phyloP scores from a whole-genome alignment of 2,329 filamentous ascomycete species.

The Seiridium cupressi region DNA sequence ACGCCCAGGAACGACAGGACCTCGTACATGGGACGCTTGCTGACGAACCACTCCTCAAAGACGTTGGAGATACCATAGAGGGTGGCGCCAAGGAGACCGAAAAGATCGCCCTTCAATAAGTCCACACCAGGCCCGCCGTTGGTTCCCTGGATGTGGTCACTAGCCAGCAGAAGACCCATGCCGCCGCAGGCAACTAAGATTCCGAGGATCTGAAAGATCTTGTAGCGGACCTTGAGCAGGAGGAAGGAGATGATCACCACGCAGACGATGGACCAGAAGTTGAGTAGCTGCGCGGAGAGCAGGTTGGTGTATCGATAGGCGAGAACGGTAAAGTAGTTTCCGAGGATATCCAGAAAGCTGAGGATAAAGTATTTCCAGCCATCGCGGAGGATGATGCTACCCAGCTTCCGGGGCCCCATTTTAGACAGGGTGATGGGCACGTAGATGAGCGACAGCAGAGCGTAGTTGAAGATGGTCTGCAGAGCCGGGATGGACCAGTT shows the following conservation, averaged over 20 bases:
- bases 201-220: slow-evolving; percentile 77
- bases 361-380: slow-evolving; percentile 95
- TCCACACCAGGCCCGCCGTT: slow-evolving; percentile 69
- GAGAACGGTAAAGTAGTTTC: slow-evolving; percentile 96
- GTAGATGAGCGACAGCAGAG: slow-evolving; percentile 79
- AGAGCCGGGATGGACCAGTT: slow-evolving; percentile 88
- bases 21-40: slow-evolving; percentile 83
- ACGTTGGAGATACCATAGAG: slow-evolving; percentile 91
- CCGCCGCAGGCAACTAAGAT: slow-evolving; percentile 91
- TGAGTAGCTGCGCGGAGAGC: slow-evolving; percentile 89
- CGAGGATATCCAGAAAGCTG: slow-evolving; percentile 89
- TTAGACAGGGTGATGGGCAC: slow-evolving; percentile 74
- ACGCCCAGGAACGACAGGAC: slow-evolving; percentile 88
- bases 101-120: slow-evolving; percentile 87
- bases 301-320: slow-evolving; percentile 93
- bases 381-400: slow-evolving; percentile 60
- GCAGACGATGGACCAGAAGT: slow-evolving; percentile 97
- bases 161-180: slow-evolving; percentile 81
- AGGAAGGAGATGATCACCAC: slow-evolving; percentile 83
- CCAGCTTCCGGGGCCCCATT: slow-evolving; percentile 74
- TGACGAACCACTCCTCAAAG: slow-evolving; percentile 92
- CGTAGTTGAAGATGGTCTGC: slow-evolving; percentile 94
- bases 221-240: slow-evolving; percentile 86
- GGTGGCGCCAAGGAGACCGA: slow-evolving; percentile 83
- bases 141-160: slow-evolving; percentile 77